Evolutionary conservation across 2,329 filamentous ascomycete species (phyloP).

Genomic region (Monilinia polystroma): DNA sequence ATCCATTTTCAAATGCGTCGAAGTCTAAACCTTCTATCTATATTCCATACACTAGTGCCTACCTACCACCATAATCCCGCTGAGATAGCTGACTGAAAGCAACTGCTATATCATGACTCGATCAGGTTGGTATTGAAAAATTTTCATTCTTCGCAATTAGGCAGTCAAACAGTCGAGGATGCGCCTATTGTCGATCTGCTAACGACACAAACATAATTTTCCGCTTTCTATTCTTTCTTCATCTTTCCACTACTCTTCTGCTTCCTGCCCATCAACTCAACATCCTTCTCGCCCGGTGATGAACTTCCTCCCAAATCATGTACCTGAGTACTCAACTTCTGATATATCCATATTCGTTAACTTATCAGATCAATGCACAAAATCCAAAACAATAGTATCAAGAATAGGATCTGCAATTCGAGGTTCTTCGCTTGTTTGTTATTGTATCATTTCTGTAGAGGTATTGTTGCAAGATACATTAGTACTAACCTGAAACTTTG

Average conservation of each 20-base stretch:
- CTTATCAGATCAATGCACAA: neutral
- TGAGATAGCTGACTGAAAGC: too few species aligned
- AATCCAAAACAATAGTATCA: neutral
- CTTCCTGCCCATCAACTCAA: too few species aligned
- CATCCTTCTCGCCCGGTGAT: fast-evolving
- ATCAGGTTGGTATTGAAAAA: neutral
- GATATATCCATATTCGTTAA: neutral
- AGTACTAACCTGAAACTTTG: too few species aligned
- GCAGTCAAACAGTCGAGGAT: neutral
- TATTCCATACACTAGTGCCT: too few species aligned
- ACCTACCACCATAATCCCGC: too few species aligned
- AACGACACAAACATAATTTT: neutral
- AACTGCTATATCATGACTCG: neutral
- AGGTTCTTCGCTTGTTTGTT: neutral
- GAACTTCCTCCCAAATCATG: neutral
- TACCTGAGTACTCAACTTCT: neutral
- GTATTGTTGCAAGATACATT: neutral
- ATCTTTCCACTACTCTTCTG: neutral
- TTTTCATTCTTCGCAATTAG: neutral
- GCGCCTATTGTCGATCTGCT: too few species aligned
- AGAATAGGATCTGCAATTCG: neutral
- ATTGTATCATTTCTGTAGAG: neutral
- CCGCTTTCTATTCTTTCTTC: neutral
- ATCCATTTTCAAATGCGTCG: neutral
- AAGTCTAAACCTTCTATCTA: too few species aligned